These are phyloP conservation scores for Picea mariana DNA, from an alignment of 83 land plant genomes.

Conservation along the genomic window DNA sequence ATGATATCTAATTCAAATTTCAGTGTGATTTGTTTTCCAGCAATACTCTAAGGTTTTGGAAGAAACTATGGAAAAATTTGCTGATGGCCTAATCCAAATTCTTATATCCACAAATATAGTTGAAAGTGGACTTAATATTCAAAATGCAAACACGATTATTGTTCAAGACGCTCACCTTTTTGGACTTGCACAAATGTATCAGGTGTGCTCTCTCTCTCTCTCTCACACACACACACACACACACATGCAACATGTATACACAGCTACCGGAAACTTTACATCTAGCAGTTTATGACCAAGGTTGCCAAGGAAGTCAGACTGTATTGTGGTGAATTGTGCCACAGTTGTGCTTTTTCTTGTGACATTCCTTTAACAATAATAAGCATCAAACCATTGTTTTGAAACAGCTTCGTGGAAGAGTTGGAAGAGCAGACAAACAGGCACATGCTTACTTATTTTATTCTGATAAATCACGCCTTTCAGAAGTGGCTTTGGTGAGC, in stretches of 20 bases:
- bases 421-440: constrained; percentile 93
- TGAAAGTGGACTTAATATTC: constrained; percentile 98
- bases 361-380: not conserved
- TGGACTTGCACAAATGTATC: constrained; percentile 96
- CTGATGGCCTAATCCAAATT: constrained; percentile 69
- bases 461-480: constrained; percentile 65
- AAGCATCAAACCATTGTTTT: not conserved
- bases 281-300: not conserved
- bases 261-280: not conserved
- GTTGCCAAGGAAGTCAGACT: not conserved
- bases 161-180: constrained; percentile 91
- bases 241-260: not conserved
- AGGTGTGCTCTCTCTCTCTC: constrained; percentile 38
- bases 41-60: constrained; percentile 84
- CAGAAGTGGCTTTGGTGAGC: constrained; percentile 78
- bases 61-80: constrained; percentile 87
- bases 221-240: not conserved
- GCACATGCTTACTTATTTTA: constrained; percentile 94
- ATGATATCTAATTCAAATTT: not conserved
- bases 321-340: not conserved
- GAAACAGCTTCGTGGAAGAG: constrained; percentile 91
- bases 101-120: constrained; percentile 94
- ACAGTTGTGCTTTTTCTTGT: not conserved
- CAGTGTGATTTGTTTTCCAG: constrained; percentile 29
- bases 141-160: constrained; percentile 93